Evolutionary conservation across 768 basidiomycete species (phyloP).

Genomic region (Lactarius evosmus): DNA sequence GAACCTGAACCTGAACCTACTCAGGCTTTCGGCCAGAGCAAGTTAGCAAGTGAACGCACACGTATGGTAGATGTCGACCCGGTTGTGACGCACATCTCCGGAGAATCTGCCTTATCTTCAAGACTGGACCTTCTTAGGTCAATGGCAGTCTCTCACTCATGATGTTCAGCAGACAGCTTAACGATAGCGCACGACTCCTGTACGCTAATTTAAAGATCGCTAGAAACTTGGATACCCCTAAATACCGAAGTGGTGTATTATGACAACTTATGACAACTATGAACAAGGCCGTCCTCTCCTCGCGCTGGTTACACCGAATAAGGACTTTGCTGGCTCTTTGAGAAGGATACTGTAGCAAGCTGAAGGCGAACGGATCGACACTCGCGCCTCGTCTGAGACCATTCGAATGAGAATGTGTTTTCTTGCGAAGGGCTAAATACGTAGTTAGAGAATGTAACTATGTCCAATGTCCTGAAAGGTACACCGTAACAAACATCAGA

Average conservation of each 20-base stretch:
- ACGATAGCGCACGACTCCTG: neutral
- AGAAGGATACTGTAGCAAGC: neutral
- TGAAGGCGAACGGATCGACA: neutral
- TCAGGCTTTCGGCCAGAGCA: slow-evolving; percentile 32
- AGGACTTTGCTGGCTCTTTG: neutral
- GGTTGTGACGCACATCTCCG: neutral
- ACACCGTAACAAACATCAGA: neutral
- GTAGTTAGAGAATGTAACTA: neutral
- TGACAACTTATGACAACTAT: neutral
- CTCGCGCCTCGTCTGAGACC: neutral
- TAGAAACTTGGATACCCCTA: neutral
- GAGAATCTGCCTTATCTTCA: slow-evolving; percentile 14
- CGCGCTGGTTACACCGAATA: neutral
- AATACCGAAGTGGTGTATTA: neutral
- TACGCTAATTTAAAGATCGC: neutral
- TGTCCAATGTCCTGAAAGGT: neutral
- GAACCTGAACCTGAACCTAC: slow-evolving; percentile 24
- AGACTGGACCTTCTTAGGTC: slow-evolving; percentile 22
- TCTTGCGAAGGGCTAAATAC: neutral
- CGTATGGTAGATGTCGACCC: slow-evolving; percentile 1
- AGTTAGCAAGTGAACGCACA: slow-evolving; percentile 17
- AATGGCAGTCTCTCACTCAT: slow-evolving; percentile 5
- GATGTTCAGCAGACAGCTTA: neutral
- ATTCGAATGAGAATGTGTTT: neutral
- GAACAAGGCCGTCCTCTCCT: neutral